Evolutionary conservation across 352 stramenopile species (phyloP), one percentile per base, ranked within the genome.

Genomic region (Thalassiosira hispida): DNA sequence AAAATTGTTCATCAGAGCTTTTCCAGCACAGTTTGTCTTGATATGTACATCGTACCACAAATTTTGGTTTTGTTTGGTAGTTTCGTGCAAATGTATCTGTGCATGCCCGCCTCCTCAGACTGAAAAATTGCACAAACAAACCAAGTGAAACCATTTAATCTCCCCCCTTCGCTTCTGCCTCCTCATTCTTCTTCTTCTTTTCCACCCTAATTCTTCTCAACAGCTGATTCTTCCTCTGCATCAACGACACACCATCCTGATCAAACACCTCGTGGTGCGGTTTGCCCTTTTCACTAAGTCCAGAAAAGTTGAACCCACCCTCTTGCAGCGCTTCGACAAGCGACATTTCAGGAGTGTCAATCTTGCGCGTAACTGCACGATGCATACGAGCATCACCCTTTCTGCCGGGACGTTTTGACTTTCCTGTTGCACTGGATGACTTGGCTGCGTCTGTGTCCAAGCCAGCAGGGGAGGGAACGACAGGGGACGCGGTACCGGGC

Each of bases 161-260:
- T 55, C 52, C 53, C n/a, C 14, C 51, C 51, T 14, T 63, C 57
- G 79, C 8, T 27, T 53, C 46, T 53, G 18, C 16, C 9, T 65
- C 23, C 4, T 68, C 44, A 23, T 56, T 52, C 25, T 18, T 51
- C 47, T 77, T 77, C 57, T 63, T 68, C 40, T 65, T 65, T 11
- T 68, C 42, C 18, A 33, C 2, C 18, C 72, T 38, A 44, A 80
- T 18, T 22, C 72, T 72, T 38, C 72, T 27, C 27, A 47, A 64
- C 42, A 76, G 22, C n/a, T 80, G 60, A 49, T 80, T 80, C 42
- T 75, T 80, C 9, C 62, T 40, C 51, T 80, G 72, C 23, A 33
- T 44, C 25, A 80, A 49, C 18, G 51, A 46, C n/a, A 70, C 53
- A 18, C 53, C 52, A 49, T 70, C 60, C 7, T 44, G 22, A 49